Base-by-base conservation (phyloP, 495 filamentous ascomycete species). In the Haplographium delicatum region DNA sequence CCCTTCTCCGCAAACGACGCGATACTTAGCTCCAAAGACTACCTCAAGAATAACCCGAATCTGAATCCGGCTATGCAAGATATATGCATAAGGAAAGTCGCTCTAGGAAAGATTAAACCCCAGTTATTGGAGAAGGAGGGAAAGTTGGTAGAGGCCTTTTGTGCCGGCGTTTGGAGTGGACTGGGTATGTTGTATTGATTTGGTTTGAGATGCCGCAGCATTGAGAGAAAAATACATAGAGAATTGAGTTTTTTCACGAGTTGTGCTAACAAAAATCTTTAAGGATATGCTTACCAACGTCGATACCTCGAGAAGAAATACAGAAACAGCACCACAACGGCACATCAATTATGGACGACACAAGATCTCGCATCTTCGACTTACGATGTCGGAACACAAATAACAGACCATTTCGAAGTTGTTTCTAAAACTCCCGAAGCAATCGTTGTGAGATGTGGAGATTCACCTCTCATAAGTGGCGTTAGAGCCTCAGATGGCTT, bases 341-440 rank as follows among this genome's bases (percentile, higher is more conserved):
- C 78, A 20, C 50, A 65, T 45, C 76, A 87, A 53, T 76, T 88
- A 18, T 88, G 85, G 85, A 68, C 71, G 4, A 67, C 62, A 19
- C 60, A 69, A 5, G 76, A 82, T 30, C 71, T 89, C 1, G 58
- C 70, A 18, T 41, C 57, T 15, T 76, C 70, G 24, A 68, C 52
- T 27, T 89, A 85, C 62, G 73, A 81, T 22, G 65, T 74, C 30
- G 84, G 84, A 22, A 83, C 84, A 18, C 62, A 76, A 24, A 76
- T 88, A 57, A 84, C 81, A 22, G 85, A 89, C 60, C 84, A 89
- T 65, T 88, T 89, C 63, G 82, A 89, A 64, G 84, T 89, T 0
- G 65, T 89, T 2, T 77, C 80, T 51, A 83, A 85, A 63, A 78
- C 73, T 15, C 69, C 77, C 6, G 75, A 75, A 22, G 68, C 71